Evolutionary conservation across 2,329 filamentous ascomycete genomes (phyloP).

Genomic region (Arachnopeziza araneosa): DNA sequence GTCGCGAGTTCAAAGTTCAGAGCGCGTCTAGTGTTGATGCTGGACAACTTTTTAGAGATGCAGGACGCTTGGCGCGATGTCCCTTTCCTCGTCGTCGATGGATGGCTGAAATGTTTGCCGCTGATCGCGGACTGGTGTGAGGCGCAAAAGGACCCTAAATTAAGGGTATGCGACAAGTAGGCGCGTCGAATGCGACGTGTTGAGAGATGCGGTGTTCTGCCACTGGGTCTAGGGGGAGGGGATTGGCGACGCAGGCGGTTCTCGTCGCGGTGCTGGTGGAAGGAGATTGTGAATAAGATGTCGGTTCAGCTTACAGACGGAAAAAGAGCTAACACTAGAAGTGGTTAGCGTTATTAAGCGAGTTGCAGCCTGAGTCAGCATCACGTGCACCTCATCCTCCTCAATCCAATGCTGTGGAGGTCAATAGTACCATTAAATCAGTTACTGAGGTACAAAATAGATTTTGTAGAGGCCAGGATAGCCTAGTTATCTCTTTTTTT

Average conservation of each 20-base stretch:
- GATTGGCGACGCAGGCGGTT: conserved; percentile 16
- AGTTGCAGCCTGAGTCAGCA: neutral
- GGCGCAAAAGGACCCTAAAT: conserved; percentile 2
- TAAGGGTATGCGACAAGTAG: conserved; percentile 10
- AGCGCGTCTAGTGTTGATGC: conserved; percentile 29
- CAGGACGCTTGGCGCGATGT: conserved; percentile 29
- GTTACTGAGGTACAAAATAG: too few relatives aligned
- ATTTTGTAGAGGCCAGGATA: too few relatives aligned
- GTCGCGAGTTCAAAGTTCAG: conserved; percentile 19
- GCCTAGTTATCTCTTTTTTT: too few relatives aligned
- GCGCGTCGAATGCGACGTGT: conserved; percentile 18
- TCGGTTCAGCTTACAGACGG: neutral
- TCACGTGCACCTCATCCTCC: too few relatives aligned
- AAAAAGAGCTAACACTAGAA: neutral
- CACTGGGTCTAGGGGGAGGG: conserved; percentile 9
- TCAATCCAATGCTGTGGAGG: too few relatives aligned
- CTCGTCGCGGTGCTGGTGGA: conserved; percentile 12
- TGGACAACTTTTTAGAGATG: conserved; percentile 26
- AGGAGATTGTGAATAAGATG: neutral
- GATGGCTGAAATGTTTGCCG: conserved; percentile 13
- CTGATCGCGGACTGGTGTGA: neutral
- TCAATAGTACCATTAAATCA: too few relatives aligned
- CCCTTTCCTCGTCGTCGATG: conserved; percentile 9
- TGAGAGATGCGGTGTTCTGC: conserved; percentile 14
- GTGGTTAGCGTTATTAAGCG: neutral